Base-by-base conservation (phyloP, 345 rosid species). In the Cardiospermum halicacabum region DNA sequence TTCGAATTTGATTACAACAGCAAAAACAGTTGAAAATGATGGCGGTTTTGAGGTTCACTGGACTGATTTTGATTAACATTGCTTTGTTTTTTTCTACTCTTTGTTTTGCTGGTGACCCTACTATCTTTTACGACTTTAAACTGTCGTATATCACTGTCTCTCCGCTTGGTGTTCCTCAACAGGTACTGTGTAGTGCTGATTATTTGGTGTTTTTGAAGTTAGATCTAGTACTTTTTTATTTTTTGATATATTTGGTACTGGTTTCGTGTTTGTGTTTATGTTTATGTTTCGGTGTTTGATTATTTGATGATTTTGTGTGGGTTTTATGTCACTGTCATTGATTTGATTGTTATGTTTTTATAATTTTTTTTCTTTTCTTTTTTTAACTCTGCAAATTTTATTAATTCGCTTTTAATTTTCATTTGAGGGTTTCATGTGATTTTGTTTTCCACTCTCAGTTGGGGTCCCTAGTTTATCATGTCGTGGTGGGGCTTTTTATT, bases 81-180 rank as follows among this genome's bases (percentile, higher is more conserved):
- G 76, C 75, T 28, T 71, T 81, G 74, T 65, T 88, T n/a, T n/a
- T n/a, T 64, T 77, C 75, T 3, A 70, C 28, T 16, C 56, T 72
- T 60, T 76, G 81, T 70, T 62, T 81, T 31, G 91, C 89, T 1
- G 91, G 66, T 0, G 99, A 90, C 75, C 95, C 95, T 12, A 72
- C 28, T 62, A 78, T 78, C 48, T 72, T 66, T 25, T 88, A 67
- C 65, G 84, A 82, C 24, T 82, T 85, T 67, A 78, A 74, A 47
- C 40, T 91, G 56, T 74, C 96, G 39, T 93, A 91, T 75, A 76
- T 76, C 53, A 88, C 87, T 3, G 87, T 75, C 28, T 88, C 96
- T 55, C 99, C 97, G 67, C 82, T 93, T 7, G 96, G 95, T 59
- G 84, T 82, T 75, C 86, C 92, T 79, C 97, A 93, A 62, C 88